Evolutionary conservation across 2,329 filamentous ascomycete genomes (phyloP).

Genomic region (Paraphaeosphaeria sporulosa): DNA sequence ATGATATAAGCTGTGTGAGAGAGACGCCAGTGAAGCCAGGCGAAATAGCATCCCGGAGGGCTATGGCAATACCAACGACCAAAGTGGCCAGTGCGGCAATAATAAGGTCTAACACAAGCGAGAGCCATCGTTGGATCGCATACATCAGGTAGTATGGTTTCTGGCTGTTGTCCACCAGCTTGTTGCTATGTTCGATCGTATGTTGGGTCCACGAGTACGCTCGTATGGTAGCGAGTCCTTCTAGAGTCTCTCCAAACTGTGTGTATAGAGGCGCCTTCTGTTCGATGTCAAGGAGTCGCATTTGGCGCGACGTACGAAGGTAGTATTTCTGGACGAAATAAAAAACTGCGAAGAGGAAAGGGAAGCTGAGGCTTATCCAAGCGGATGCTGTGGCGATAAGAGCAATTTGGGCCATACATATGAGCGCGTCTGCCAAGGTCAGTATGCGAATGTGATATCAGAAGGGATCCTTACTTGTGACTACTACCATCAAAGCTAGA

Average conservation of each 20-base stretch:
- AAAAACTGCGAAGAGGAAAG: conserved; percentile 35
- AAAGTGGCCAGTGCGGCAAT: conserved; percentile 23
- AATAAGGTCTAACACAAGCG: conserved; percentile 43
- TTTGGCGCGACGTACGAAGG: conserved; percentile 53
- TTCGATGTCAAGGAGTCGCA: conserved; percentile 60
- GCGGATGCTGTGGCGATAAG: conserved; percentile 2
- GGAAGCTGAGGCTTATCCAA: conserved; percentile 35
- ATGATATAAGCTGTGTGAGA: conserved; percentile 57
- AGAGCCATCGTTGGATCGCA: conserved; percentile 47
- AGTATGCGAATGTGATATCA: too few species aligned
- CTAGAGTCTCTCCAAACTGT: conserved; percentile 49
- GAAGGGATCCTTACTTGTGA: neutral
- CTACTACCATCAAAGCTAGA: conserved; percentile 2
- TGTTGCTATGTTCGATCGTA: neutral
- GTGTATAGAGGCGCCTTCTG: conserved; percentile 54
- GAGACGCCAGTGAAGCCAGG: conserved; percentile 56
- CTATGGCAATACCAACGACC: conserved; percentile 37
- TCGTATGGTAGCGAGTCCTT: conserved; percentile 56
- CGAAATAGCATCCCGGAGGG: conserved; percentile 36
- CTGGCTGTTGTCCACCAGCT: conserved; percentile 45
- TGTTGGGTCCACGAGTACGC: conserved; percentile 53
- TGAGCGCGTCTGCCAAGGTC: neutral
- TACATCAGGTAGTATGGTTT: conserved; percentile 48
- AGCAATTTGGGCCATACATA: conserved; percentile 3
- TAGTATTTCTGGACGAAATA: conserved; percentile 53